Evolutionary conservation across 1,139 yeast genomes (phyloP).

Genomic region (Yamadazyma triangularis): DNA sequence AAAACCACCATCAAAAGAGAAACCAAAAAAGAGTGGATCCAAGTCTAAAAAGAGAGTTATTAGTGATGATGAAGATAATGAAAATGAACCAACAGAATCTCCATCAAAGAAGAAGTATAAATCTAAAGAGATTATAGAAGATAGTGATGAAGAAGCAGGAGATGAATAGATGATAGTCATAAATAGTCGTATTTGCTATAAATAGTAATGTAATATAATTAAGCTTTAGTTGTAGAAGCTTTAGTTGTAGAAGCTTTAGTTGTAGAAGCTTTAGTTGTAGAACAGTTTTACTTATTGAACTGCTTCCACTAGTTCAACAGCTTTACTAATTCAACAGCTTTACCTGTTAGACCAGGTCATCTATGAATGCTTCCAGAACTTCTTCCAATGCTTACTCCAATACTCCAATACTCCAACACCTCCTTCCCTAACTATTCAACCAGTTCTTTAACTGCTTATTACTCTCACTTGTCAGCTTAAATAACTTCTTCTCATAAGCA

Average conservation of each 20-base stretch:
- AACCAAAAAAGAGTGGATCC: slow-evolving; percentile 1
- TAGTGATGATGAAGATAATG: slow-evolving; percentile 23
- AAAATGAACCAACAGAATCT: slow-evolving; percentile 11
- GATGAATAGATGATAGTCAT: no score
- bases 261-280: no score
- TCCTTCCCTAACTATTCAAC: slow-evolving; percentile 31
- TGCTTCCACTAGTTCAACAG: no score
- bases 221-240: no score
- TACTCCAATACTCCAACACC: no score
- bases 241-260: no score
- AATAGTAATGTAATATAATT: no score
- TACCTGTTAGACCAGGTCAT: no score
- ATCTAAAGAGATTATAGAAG: slow-evolving; percentile 48
- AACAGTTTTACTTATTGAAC: no score
- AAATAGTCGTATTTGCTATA: no score
- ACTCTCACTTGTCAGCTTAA: slow-evolving; percentile 55
- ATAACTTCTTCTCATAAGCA: slow-evolving; percentile 66
- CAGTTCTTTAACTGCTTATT: slow-evolving; percentile 63
- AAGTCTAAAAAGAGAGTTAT: slow-evolving; percentile 14
- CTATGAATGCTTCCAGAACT: no score
- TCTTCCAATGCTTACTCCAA: not conserved
- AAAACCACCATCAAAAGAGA: slow-evolving; percentile 6
- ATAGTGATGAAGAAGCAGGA: slow-evolving; percentile 49
- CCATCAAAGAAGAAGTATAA: slow-evolving; percentile 26
- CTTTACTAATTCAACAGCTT: no score